Conservation (phyloP, 1,284 basidiomycete species). For the Tranzscheliella williamsii region DNA sequence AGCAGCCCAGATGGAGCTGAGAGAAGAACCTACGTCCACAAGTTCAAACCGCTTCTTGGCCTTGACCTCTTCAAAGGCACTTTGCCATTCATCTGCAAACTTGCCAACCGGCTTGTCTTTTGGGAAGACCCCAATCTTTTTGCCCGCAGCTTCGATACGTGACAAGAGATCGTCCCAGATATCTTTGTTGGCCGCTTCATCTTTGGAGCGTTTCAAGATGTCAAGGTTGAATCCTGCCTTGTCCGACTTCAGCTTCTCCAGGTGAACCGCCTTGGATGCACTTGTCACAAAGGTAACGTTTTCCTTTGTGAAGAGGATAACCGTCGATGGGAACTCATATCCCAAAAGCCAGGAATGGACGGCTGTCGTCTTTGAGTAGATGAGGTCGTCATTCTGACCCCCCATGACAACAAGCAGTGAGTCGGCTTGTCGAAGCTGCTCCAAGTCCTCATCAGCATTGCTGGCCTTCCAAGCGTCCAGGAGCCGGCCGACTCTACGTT, state of each 20-base stretch:
- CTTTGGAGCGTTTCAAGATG: constrained; percentile 60
- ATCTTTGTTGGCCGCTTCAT: constrained; percentile 60
- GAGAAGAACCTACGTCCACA: constrained; percentile 75
- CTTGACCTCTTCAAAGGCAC: constrained; percentile 49
- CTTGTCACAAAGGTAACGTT: constrained; percentile 81
- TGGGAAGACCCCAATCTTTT: constrained; percentile 64
- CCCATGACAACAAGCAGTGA: constrained; percentile 45
- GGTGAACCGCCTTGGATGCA: constrained; percentile 70
- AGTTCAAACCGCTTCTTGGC: constrained; percentile 66
- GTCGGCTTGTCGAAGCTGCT: constrained; percentile 22
- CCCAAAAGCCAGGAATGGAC: constrained; percentile 81
- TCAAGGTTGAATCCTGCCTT: constrained; percentile 52
- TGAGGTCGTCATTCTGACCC: constrained; percentile 40
- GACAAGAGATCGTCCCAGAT: constrained; percentile 56
- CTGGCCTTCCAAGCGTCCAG: constrained; percentile 33
- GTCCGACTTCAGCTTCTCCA: constrained; percentile 41
- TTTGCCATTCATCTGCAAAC: constrained; percentile 77
- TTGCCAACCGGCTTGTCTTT: constrained; percentile 82
- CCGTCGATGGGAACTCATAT: constrained; percentile 93
- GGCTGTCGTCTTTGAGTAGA: constrained; percentile 45
- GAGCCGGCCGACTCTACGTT: constrained; percentile 31
- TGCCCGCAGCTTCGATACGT: constrained; percentile 20
- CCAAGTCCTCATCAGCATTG: constrained; percentile 18
- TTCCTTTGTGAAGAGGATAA: constrained; percentile 76
- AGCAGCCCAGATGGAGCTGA: constrained; percentile 78